These are phyloP conservation scores for Cadophora luteo-olivacea DNA, from an alignment of 2,329 filamentous ascomycete species.

Conservation along the genomic window DNA sequence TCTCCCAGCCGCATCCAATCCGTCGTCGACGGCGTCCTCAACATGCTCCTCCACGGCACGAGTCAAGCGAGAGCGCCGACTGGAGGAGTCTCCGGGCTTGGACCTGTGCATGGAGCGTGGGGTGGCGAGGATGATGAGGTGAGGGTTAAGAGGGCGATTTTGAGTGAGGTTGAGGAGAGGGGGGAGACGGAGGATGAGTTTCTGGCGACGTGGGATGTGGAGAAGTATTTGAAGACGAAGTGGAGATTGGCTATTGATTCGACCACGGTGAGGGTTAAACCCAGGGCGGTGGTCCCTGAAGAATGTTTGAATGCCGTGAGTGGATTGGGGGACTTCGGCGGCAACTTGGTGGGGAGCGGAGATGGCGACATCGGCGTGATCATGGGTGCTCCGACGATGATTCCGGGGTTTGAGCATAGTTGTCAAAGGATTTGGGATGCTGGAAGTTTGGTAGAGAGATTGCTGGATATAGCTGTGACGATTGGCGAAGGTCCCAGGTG, in stretches of 20 bases:
- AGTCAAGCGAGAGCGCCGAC: conserved; percentile 2
- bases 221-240: conserved; percentile 26
- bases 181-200: conserved; percentile 26
- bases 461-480: conserved; percentile 21
- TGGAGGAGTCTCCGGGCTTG: background rate
- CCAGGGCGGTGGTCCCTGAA: background rate
- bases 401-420: conserved; percentile 24
- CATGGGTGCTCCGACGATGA: conserved; percentile 27
- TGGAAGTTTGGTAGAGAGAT: conserved; percentile 22
- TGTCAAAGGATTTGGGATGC: conserved; percentile 22
- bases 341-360: background rate
- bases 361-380: background rate
- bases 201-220: conserved; percentile 28
- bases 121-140: background rate
- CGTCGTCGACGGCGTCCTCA: conserved; percentile 21
- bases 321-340: background rate
- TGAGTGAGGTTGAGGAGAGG: conserved; percentile 13
- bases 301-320: background rate
- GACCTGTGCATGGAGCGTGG: background rate
- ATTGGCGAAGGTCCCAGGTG: conserved; percentile 33
- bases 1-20: conserved; percentile 1
- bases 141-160: conserved; percentile 16
- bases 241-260: conserved; percentile 30
- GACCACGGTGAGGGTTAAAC: conserved; percentile 18
- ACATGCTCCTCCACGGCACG: conserved; percentile 30